Percentiles rank a stretch among this genome's conserved stretches.
phyloP scores from a whole-genome alignment of 164 flowering plant genomes.

The Tinospora cordifolia region DNA sequence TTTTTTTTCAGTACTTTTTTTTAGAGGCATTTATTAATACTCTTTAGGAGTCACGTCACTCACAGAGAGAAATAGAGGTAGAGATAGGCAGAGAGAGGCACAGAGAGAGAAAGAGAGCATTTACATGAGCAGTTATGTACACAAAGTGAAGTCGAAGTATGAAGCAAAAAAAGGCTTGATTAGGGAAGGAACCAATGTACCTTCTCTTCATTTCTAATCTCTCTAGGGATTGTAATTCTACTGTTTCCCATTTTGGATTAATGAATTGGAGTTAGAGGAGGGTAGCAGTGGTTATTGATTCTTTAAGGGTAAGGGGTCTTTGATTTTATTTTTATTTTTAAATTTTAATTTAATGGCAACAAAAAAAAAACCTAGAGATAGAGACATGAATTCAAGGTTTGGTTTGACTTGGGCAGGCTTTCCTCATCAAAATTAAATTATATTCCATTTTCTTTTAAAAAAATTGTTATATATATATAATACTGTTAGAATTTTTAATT shows the following conservation, averaged over 20 bases:
- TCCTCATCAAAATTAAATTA: too few species aligned
- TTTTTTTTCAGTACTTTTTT: not conserved
- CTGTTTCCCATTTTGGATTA: not conserved
- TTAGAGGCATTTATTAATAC: constrained; percentile 1
- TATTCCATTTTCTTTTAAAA: too few species aligned
- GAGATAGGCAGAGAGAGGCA: not conserved
- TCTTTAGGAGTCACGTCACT: not conserved
- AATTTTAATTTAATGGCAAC: too few species aligned
- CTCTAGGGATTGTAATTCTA: not conserved
- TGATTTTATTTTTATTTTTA: too few species aligned
- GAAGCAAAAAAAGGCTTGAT: not conserved
- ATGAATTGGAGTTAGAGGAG: not conserved
- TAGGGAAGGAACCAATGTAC: not conserved
- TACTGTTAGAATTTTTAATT: too few species aligned
- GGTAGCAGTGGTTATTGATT: too few species aligned
- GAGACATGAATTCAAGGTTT: too few species aligned
- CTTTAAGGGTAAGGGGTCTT: too few species aligned
- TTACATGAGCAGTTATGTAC: not conserved
- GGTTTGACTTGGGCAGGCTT: too few species aligned
- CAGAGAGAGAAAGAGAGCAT: too few species aligned
- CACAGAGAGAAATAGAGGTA: not conserved
- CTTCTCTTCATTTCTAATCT: not conserved
- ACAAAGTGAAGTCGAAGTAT: not conserved
- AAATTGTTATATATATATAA: too few species aligned
- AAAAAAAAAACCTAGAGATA: too few species aligned